phyloP scores from a whole-genome alignment of 129 eudicot species.

The Chrysanthemum seticuspe region DNA sequence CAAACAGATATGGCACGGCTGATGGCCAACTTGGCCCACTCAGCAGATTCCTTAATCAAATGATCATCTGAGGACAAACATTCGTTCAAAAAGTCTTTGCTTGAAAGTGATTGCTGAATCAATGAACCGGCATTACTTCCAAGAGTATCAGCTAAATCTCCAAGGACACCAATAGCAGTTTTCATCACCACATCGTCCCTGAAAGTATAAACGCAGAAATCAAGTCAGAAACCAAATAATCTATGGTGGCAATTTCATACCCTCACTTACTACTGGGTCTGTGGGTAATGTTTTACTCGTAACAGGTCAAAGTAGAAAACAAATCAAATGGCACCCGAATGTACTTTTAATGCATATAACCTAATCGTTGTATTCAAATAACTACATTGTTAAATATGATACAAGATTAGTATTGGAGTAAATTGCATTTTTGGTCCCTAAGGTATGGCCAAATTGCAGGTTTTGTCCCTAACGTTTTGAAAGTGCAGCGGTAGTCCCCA shows the following conservation, averaged over 20 bases:
- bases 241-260: background rate
- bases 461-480: too few species aligned
- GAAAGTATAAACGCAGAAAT: slow-evolving; percentile 2
- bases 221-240: slow-evolving; percentile 14
- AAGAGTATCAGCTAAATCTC: slow-evolving; percentile 94
- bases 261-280: too few species aligned
- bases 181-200: slow-evolving; percentile 97
- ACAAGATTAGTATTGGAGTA: too few species aligned
- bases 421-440: too few species aligned
- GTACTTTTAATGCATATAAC: too few species aligned
- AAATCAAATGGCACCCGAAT: too few species aligned
- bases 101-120: slow-evolving; percentile 84
- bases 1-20: slow-evolving; percentile 81
- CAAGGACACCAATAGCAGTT: slow-evolving; percentile 93
- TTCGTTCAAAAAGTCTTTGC: slow-evolving; percentile 84
- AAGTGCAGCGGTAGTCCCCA: too few species aligned
- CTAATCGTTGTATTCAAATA: too few species aligned
- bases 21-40: slow-evolving; percentile 92
- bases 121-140: slow-evolving; percentile 79
- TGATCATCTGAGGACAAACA: slow-evolving; percentile 90
- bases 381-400: too few species aligned
- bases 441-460: too few species aligned
- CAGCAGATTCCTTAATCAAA: slow-evolving; percentile 87
- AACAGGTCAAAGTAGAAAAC: too few species aligned
- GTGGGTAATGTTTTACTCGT: too few species aligned